Evolutionary conservation across 768 basidiomycete genomes (phyloP).

Genomic region (Mycena latifolia): DNA sequence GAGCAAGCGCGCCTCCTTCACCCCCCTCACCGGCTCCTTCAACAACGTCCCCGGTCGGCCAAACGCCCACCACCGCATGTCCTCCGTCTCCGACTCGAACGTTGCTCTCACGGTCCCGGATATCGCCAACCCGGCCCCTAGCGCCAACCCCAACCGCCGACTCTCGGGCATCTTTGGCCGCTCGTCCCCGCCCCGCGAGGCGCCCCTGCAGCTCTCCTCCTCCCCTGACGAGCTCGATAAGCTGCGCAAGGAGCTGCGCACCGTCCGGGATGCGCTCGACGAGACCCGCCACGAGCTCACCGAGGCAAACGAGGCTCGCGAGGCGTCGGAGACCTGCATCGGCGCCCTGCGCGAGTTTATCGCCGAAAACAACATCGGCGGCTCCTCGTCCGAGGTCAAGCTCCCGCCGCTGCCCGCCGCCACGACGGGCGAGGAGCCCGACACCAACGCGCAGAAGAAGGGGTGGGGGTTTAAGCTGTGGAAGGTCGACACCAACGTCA

Average conservation of each 20-base stretch:
- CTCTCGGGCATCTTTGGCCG: conserved; percentile 10
- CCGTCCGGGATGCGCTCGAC: conserved; percentile 70
- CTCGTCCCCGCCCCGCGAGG: neutral
- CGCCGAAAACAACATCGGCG: conserved; percentile 77
- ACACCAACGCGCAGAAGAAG: conserved; percentile 42
- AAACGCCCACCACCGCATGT: conserved; percentile 75
- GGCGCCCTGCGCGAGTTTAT: conserved; percentile 88
- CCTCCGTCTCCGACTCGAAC: conserved; percentile 78
- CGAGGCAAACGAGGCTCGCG: conserved; percentile 86
- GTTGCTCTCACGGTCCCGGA: conserved; percentile 47
- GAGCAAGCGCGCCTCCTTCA: conserved; percentile 81
- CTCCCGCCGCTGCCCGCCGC: conserved; percentile 57
- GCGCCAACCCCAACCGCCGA: neutral
- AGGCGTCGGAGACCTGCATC: conserved; percentile 90
- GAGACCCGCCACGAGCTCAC: conserved; percentile 73
- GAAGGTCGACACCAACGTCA: conserved; percentile 57
- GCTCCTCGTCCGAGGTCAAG: conserved; percentile 43
- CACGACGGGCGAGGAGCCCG: conserved; percentile 49
- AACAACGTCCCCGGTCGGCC: conserved; percentile 52
- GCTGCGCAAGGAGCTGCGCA: conserved; percentile 70
- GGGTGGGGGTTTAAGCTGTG: conserved; percentile 78
- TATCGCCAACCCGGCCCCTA: conserved; percentile 30
- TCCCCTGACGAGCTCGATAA: conserved; percentile 62
- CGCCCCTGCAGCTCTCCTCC: conserved; percentile 35
- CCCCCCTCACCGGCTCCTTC: conserved; percentile 72